Evolutionary conservation across 805 yeast genomes (phyloP).

Genomic region (Wickerhamiella occidentalis): DNA sequence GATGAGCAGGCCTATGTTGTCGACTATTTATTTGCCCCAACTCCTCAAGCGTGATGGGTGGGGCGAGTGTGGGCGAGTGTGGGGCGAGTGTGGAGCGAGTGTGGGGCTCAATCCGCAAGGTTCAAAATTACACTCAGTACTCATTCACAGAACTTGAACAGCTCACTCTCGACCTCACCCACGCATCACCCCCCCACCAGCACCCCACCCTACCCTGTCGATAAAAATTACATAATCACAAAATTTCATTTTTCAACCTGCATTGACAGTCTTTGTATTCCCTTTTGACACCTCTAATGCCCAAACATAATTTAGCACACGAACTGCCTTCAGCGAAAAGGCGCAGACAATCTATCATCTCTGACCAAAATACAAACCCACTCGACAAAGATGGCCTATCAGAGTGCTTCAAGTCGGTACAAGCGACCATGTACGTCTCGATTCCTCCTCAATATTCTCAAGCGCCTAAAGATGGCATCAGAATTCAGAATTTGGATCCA

Average conservation of each 20-base stretch:
- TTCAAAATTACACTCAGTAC: too few relatives aligned
- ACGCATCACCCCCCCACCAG: too few relatives aligned
- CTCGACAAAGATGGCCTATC: constrained; percentile 28
- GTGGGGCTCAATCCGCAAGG: too few relatives aligned
- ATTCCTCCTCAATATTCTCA: constrained; percentile 70
- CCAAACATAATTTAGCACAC: constrained; percentile 3
- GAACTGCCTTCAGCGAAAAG: constrained; percentile 11
- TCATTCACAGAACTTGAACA: too few relatives aligned
- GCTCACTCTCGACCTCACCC: too few relatives aligned
- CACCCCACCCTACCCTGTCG: background rate
- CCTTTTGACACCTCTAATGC: constrained; percentile 6
- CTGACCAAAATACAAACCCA: constrained; percentile 19
- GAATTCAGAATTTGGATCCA: constrained; percentile 81
- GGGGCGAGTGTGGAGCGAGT: too few relatives aligned
- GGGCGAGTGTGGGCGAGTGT: too few relatives aligned
- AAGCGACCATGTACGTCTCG: constrained; percentile 61
- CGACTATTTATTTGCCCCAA: background rate
- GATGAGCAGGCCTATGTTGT: constrained; percentile 3
- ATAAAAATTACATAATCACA: background rate
- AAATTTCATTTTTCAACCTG: background rate
- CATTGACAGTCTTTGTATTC: background rate
- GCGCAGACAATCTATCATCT: constrained; percentile 16
- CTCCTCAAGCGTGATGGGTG: too few relatives aligned
- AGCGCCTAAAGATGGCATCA: constrained; percentile 65
- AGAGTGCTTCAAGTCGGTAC: constrained; percentile 54